Evolutionary conservation across 2,329 filamentous ascomycete genomes (phyloP).

Genomic region (Cyanodermella asteris): DNA sequence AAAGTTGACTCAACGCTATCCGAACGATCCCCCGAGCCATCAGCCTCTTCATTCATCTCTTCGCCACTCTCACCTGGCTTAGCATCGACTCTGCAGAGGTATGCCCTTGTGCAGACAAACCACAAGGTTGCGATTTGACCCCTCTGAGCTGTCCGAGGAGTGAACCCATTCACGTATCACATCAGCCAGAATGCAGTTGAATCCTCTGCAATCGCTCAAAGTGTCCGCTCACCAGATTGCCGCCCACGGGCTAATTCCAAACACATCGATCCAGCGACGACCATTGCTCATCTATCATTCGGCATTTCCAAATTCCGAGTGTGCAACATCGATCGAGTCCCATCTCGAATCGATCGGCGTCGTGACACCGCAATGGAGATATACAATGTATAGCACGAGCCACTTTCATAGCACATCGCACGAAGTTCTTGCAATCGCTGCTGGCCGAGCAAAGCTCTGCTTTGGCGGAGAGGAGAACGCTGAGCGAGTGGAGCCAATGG

Average conservation of each 20-base stretch:
- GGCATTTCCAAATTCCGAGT: conserved; percentile 26
- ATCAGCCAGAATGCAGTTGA: too few relatives aligned
- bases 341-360: conserved; percentile 32
- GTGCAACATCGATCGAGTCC: conserved; percentile 30
- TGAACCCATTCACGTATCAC: too few relatives aligned
- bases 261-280: conserved; percentile 40
- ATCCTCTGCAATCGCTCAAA: conserved; percentile 28
- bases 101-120: too few relatives aligned
- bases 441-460: conserved; percentile 37
- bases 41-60: too few relatives aligned
- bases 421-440: conserved; percentile 40
- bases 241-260: conserved; percentile 33
- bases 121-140: too few relatives aligned
- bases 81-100: too few relatives aligned
- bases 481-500: conserved; percentile 29
- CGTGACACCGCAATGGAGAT: conserved; percentile 43
- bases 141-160: too few relatives aligned
- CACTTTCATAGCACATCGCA: conserved; percentile 49
- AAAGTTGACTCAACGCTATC: too few relatives aligned
- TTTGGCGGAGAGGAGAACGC: conserved; percentile 45
- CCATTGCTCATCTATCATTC: conserved; percentile 45
- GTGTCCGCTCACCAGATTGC: conserved; percentile 40
- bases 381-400: conserved; percentile 42
- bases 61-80: too few relatives aligned
- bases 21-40: too few relatives aligned